Evolutionary conservation across 106 monocot genomes (phyloP).

Genomic region (Xerophyta viscosa): DNA sequence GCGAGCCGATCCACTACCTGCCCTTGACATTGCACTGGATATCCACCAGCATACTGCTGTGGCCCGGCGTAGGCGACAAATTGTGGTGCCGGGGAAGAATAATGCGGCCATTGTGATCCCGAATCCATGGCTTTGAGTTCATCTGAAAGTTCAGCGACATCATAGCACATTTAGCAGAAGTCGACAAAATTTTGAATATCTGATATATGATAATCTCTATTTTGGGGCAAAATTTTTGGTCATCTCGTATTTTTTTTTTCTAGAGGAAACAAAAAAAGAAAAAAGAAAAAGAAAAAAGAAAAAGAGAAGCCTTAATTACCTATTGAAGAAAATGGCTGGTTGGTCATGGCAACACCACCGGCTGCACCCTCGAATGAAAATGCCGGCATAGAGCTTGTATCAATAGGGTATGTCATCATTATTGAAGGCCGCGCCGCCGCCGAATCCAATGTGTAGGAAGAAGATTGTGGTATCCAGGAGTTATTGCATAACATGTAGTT

Average conservation of each 20-base stretch:
- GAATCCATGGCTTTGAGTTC: constrained; percentile 14
- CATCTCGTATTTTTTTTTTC: too few relatives aligned
- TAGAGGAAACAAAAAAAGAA: too few relatives aligned
- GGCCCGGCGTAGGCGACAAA: constrained; percentile 2
- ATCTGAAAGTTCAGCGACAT: too few relatives aligned
- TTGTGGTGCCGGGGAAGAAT: not conserved
- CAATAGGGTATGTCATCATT: constrained; percentile 2
- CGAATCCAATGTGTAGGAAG: too few relatives aligned
- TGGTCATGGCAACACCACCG: constrained; percentile 16
- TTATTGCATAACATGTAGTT: not conserved
- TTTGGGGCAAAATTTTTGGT: too few relatives aligned
- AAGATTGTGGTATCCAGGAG: not conserved
- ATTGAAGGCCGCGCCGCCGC: not conserved
- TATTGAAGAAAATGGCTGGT: constrained; percentile 28
- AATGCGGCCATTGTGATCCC: constrained; percentile 17
- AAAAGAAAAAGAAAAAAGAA: too few relatives aligned
- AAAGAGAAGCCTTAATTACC: too few relatives aligned
- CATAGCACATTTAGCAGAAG: too few relatives aligned
- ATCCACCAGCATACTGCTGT: constrained; percentile 1
- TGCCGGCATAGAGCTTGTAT: not conserved
- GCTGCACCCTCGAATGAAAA: constrained; percentile 12
- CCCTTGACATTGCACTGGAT: constrained; percentile 6
- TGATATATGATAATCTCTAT: too few relatives aligned
- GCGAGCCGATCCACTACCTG: constrained; percentile 13
- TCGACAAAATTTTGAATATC: too few relatives aligned